A percentile compares a stretch with the other conserved stretches of the same genome.
These are phyloP conservation scores for Spatholobus suberectus DNA, from an alignment of 306 rosid genomes.

Conservation along the genomic window DNA sequence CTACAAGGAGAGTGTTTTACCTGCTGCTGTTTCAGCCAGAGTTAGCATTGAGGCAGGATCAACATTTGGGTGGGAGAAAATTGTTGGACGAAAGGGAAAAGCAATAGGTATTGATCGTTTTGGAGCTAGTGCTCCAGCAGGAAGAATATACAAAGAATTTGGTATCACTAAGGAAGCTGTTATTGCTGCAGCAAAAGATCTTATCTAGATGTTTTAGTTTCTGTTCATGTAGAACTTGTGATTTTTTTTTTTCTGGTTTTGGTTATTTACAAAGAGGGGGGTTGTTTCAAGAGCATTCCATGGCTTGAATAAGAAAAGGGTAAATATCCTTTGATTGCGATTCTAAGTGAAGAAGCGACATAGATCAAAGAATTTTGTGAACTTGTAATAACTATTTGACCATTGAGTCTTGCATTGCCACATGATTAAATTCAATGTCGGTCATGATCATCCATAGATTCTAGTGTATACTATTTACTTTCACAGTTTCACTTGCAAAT, in stretches of 20 bases:
- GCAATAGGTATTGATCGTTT: conserved; percentile 90
- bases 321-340: conserved; percentile 47
- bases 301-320: conserved; percentile 53
- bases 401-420: conserved; percentile 51
- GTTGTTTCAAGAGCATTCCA: conserved; percentile 48
- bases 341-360: conserved; percentile 48
- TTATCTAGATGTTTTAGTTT: conserved; percentile 45
- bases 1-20: conserved; percentile 96
- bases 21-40: conserved; percentile 84
- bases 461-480: neutral
- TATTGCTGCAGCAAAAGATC: conserved; percentile 82
- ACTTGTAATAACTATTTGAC: conserved; percentile 54
- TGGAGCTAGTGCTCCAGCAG: conserved; percentile 99
- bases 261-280: conserved; percentile 46
- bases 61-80: conserved; percentile 95
- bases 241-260: conserved; percentile 36
- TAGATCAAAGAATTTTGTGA: conserved; percentile 45
- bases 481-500: neutral
- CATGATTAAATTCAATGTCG: conserved; percentile 49
- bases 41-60: conserved; percentile 98
- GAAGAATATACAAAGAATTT: conserved; percentile 84
- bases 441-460: conserved; percentile 22
- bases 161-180: conserved; percentile 95
- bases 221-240: conserved; percentile 37
- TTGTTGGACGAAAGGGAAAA: conserved; percentile 84